A percentile compares a stretch with the other conserved stretches of the same genome.
Evolutionary conservation across 371 early-diverging fungal genomes (phyloP).

Genomic region (Choanephora cucurbitarum): DNA sequence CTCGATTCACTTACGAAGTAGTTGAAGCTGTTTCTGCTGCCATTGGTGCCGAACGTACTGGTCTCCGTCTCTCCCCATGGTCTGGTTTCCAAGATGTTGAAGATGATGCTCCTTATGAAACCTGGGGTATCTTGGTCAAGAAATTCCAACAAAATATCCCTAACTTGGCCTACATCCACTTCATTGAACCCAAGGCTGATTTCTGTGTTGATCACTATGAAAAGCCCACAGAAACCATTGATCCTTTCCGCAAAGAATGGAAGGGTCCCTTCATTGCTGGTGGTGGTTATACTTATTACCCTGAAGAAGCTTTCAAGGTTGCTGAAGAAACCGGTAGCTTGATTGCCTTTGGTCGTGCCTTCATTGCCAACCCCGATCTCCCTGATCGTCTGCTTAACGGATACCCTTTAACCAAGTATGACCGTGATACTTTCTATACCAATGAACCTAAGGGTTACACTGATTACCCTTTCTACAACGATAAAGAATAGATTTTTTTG

Average conservation of each 20-base stretch:
- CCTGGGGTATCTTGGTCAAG: conserved; percentile 29
- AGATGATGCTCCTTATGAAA: conserved; percentile 37
- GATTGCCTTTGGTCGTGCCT: conserved; percentile 27
- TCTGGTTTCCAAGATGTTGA: conserved; percentile 30
- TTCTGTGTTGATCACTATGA: conserved; percentile 10
- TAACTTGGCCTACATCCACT: conserved; percentile 35
- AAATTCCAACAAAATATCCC: conserved; percentile 27
- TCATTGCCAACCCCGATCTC: conserved; percentile 32
- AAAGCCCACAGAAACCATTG: conserved; percentile 21
- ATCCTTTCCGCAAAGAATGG: conserved; percentile 42
- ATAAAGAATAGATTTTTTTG: not conserved
- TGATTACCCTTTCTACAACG: conserved; percentile 13
- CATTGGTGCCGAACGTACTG: conserved; percentile 31
- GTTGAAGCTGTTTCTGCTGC: conserved; percentile 51
- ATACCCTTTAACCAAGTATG: conserved; percentile 13
- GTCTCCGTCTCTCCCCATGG: conserved; percentile 30
- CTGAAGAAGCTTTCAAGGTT: conserved; percentile 19
- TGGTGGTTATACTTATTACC: conserved; percentile 34
- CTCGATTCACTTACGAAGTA: conserved; percentile 64
- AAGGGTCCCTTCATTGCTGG: conserved; percentile 38
- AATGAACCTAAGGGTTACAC: conserved; percentile 13
- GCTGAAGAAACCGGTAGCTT: conserved; percentile 20
- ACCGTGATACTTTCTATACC: conserved; percentile 18
- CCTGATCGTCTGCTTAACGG: conserved; percentile 17
- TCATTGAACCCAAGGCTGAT: conserved; percentile 34